These are phyloP conservation scores for Choiromyces venosus DNA, from an alignment of 495 filamentous ascomycete genomes.

Conservation along the genomic window DNA sequence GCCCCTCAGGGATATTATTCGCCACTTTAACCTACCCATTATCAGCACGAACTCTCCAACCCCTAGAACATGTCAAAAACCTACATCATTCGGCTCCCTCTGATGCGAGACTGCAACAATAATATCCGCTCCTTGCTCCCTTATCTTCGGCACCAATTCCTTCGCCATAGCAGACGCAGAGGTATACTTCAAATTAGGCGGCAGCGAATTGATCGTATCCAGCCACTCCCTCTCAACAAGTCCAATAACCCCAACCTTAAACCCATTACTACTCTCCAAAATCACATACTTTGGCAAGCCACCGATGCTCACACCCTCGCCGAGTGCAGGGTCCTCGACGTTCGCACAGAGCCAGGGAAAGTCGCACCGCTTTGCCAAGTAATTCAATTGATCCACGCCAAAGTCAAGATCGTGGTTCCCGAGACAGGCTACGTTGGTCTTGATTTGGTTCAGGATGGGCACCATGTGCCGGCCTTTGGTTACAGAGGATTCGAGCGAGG, in stretches of 20 bases:
- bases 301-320: slow-evolving; percentile 45
- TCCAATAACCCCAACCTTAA: slow-evolving; percentile 80
- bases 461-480: slow-evolving; percentile 91
- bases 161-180: slow-evolving; percentile 66
- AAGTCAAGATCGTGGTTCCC: slow-evolving; percentile 96
- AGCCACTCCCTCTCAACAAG: slow-evolving; percentile 74
- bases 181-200: slow-evolving; percentile 71
- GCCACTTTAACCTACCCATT: slow-evolving; percentile 60
- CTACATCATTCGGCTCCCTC: slow-evolving; percentile 69
- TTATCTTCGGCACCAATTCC: slow-evolving; percentile 62
- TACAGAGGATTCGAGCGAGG: slow-evolving; percentile 74
- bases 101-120: slow-evolving; percentile 77
- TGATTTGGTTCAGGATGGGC: slow-evolving; percentile 70
- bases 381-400: slow-evolving; percentile 70
- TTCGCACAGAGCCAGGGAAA: slow-evolving; percentile 92
- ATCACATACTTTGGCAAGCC: slow-evolving; percentile 64
- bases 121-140: slow-evolving; percentile 71
- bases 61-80: not conserved
- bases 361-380: slow-evolving; percentile 65
- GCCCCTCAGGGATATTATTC: slow-evolving; percentile 56
- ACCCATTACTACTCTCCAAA: slow-evolving; percentile 69
- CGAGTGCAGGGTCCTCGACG: slow-evolving; percentile 72
- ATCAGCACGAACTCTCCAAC: slow-evolving; percentile 4
- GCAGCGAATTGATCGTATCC: slow-evolving; percentile 78
- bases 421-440: slow-evolving; percentile 69